Conservation (phyloP, 768 basidiomycete species). For the Mycena rebaudengoi region DNA sequence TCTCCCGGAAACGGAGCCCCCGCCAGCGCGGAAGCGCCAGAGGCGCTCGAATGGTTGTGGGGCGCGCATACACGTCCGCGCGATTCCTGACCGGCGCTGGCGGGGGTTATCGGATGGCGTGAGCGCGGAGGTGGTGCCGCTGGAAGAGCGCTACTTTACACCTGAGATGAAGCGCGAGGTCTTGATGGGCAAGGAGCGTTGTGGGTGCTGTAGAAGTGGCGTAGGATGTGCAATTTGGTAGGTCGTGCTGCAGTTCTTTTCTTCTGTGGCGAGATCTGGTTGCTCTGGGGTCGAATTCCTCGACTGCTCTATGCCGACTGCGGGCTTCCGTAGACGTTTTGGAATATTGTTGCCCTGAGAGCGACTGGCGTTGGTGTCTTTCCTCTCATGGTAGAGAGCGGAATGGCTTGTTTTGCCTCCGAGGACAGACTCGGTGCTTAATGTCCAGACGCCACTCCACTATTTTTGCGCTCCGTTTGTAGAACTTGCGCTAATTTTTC, state of each 20-base stretch:
- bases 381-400: too few relatives aligned
- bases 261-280: not conserved
- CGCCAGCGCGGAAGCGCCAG: slow-evolving; percentile 24
- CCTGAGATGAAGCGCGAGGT: slow-evolving; percentile 19
- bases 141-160: slow-evolving; percentile 19
- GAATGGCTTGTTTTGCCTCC: too few relatives aligned
- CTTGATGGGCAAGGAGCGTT: slow-evolving; percentile 15
- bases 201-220: slow-evolving; percentile 21
- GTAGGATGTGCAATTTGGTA: slow-evolving; percentile 25
- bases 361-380: too few relatives aligned
- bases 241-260: not conserved
- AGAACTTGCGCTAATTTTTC: not conserved
- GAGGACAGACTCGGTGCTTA: too few relatives aligned
- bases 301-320: not conserved
- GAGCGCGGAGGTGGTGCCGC: slow-evolving; percentile 1
- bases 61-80: slow-evolving; percentile 13
- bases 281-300: not conserved
- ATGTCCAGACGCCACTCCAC: too few relatives aligned
- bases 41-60: slow-evolving; percentile 25
- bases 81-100: slow-evolving; percentile 18
- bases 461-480: not conserved
- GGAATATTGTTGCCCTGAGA: too few relatives aligned
- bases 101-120: slow-evolving; percentile 13
- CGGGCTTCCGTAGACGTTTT: too few relatives aligned
- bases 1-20: slow-evolving; percentile 12